A percentile compares a stretch with the other conserved stretches of the same genome.
phyloP scores from a whole-genome alignment of 2,329 filamentous ascomycete genomes.

The Fusarium burgessii region DNA sequence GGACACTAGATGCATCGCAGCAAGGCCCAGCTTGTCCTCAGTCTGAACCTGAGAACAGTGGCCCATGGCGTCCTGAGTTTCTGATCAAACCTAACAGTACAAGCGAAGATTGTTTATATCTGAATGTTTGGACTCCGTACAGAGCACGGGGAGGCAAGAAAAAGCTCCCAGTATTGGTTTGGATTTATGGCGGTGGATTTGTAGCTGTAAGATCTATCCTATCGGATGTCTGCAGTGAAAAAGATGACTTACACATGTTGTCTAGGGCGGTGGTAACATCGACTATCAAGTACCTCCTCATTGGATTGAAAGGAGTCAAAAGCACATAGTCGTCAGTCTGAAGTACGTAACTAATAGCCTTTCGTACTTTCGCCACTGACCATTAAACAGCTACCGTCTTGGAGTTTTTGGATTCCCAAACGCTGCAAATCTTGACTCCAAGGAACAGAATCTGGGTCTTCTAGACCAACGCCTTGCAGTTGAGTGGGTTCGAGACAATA shows the following conservation, averaged over 20 bases:
- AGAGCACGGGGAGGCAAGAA: not conserved
- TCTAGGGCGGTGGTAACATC: slow-evolving; percentile 10
- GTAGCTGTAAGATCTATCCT: not conserved
- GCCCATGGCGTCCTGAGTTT: slow-evolving; percentile 8
- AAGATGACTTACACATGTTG: not conserved
- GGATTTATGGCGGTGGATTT: slow-evolving; percentile 14
- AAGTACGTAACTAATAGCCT: not conserved
- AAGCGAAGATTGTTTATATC: slow-evolving; percentile 4
- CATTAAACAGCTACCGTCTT: not conserved
- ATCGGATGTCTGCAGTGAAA: too few relatives aligned
- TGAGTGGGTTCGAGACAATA: slow-evolving; percentile 7
- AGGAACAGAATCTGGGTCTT: slow-evolving; percentile 3
- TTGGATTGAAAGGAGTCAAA: slow-evolving; percentile 10
- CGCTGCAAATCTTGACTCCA: not conserved
- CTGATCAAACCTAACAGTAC: slow-evolving; percentile 18
- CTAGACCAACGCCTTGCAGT: slow-evolving; percentile 16
- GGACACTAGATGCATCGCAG: not conserved
- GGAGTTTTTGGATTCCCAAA: slow-evolving; percentile 16
- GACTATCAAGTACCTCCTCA: slow-evolving; percentile 1
- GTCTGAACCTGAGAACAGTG: not conserved
- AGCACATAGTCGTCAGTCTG: slow-evolving; percentile 16
- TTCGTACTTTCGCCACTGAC: not conserved
- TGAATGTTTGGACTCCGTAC: slow-evolving; percentile 2
- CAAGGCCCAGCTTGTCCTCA: slow-evolving; percentile 14
- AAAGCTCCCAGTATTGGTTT: not conserved